phyloP scores from a whole-genome alignment of 2,329 filamentous ascomycete species.

The Aspergillus clavatus region DNA sequence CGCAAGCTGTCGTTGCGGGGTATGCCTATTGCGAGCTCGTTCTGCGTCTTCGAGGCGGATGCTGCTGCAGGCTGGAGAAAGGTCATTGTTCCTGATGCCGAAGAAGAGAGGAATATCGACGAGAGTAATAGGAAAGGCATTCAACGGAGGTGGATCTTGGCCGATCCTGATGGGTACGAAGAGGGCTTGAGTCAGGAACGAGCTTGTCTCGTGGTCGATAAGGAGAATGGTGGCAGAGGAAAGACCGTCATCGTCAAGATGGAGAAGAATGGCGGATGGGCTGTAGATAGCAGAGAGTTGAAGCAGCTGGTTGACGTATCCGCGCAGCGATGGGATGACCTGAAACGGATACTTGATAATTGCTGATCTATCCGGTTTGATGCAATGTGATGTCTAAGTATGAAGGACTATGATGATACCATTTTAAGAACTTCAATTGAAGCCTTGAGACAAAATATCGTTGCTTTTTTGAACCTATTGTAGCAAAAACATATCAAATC shows the following conservation, averaged over 20 bases:
- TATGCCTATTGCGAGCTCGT: slow-evolving; percentile 71
- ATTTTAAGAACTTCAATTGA: slow-evolving; percentile 9
- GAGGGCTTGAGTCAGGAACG: slow-evolving; percentile 77
- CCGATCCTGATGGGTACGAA: slow-evolving; percentile 86
- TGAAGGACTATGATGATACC: slow-evolving; percentile 24
- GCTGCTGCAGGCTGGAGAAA: slow-evolving; percentile 36
- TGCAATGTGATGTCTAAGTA: slow-evolving; percentile 9
- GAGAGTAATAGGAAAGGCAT: slow-evolving; percentile 41
- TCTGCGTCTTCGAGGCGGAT: slow-evolving; percentile 68
- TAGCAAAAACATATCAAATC: neutral
- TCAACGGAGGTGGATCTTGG: slow-evolving; percentile 62
- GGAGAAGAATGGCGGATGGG: slow-evolving; percentile 77
- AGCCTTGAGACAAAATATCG: neutral
- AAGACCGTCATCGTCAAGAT: slow-evolving; percentile 59
- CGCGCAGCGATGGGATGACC: slow-evolving; percentile 60
- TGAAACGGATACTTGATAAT: slow-evolving; percentile 41
- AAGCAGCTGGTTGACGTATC: slow-evolving; percentile 56
- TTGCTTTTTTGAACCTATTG: neutral
- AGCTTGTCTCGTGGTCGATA: slow-evolving; percentile 77
- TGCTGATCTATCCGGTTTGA: slow-evolving; percentile 18
- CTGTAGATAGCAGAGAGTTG: slow-evolving; percentile 61
- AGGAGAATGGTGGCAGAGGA: slow-evolving; percentile 41
- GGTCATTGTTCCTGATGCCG: slow-evolving; percentile 31
- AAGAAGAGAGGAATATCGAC: slow-evolving; percentile 34
- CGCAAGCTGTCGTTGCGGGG: slow-evolving; percentile 57